Evolutionary conservation across 768 basidiomycete species (phyloP).

Genomic region (Boletus rufocinnamomeus): DNA sequence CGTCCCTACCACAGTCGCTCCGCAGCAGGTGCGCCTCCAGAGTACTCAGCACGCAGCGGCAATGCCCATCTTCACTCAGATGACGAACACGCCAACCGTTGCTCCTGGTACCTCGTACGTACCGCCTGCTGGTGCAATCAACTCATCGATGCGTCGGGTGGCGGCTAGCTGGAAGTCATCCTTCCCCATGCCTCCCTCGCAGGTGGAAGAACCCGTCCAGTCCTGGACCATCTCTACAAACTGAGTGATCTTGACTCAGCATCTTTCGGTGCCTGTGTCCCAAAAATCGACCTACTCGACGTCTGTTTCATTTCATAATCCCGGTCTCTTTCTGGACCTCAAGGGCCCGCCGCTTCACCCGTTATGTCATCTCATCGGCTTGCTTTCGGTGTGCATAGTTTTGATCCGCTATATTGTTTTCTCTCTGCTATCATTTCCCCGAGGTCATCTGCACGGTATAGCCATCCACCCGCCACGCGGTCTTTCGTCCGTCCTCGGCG

Average conservation of each 20-base stretch:
- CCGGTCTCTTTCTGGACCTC: constrained; percentile 5
- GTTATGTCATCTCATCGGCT: constrained; percentile 15
- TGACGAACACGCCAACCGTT: constrained; percentile 22
- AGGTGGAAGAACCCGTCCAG: constrained; percentile 35
- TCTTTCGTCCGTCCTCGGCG: neutral
- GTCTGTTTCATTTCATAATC: constrained; percentile 13
- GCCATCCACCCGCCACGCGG: neutral
- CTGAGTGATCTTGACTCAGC: neutral
- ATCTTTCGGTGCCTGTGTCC: too few relatives aligned
- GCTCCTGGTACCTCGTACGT: constrained; percentile 38
- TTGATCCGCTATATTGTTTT: constrained; percentile 16
- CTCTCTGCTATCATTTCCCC: constrained; percentile 12
- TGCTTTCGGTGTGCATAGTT: constrained; percentile 31
- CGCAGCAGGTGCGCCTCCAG: constrained; percentile 28
- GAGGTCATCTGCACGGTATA: neutral
- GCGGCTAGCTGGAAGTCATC: constrained; percentile 50
- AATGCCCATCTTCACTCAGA: constrained; percentile 31
- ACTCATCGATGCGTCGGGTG: constrained; percentile 54
- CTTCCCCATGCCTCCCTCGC: constrained; percentile 20
- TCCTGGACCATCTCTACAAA: constrained; percentile 29
- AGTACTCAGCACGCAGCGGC: constrained; percentile 17
- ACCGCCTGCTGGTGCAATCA: constrained; percentile 56
- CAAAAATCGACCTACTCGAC: constrained; percentile 11
- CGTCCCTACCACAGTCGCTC: constrained; percentile 16
- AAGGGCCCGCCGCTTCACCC: constrained; percentile 6